These are phyloP conservation scores for Tanacetum coccineum DNA, from an alignment of 129 eudicot genomes.

Conservation along the genomic window DNA sequence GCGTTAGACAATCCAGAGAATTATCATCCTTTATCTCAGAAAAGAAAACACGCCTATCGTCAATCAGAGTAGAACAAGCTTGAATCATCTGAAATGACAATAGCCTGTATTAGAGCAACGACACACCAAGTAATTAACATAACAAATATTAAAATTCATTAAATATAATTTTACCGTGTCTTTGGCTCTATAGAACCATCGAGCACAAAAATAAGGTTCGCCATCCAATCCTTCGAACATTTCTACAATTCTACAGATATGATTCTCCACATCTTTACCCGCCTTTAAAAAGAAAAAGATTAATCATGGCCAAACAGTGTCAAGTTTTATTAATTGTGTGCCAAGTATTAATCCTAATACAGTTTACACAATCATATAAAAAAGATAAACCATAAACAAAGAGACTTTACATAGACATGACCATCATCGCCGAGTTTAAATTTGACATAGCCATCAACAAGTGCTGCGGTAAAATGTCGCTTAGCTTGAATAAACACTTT, in stretches of 20 bases:
- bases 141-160: not conserved
- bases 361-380: not conserved
- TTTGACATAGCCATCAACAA: conserved; percentile 42
- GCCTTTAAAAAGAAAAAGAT: conserved; percentile 34
- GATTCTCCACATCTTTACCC: conserved; percentile 42
- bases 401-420: conserved; percentile 39
- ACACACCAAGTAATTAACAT: not conserved
- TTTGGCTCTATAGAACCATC: conserved; percentile 69
- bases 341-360: conserved; percentile 4
- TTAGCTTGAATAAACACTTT: conserved; percentile 48
- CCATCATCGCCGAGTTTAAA: conserved; percentile 58
- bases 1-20: conserved; percentile 64
- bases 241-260: conserved; percentile 67
- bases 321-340: not conserved
- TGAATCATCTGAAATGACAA: conserved; percentile 48
- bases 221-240: conserved; percentile 71
- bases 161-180: conserved; percentile 57
- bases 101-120: not conserved
- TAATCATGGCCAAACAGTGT: not conserved
- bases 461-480: conserved; percentile 44
- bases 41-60: conserved; percentile 50
- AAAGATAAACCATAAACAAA: not conserved
- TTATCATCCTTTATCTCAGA: conserved; percentile 77
- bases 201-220: conserved; percentile 43
- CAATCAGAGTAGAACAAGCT: conserved; percentile 38